Base-by-base conservation (phyloP, 2,329 filamentous ascomycete species). In the Aspergillus quadricinctus region DNA sequence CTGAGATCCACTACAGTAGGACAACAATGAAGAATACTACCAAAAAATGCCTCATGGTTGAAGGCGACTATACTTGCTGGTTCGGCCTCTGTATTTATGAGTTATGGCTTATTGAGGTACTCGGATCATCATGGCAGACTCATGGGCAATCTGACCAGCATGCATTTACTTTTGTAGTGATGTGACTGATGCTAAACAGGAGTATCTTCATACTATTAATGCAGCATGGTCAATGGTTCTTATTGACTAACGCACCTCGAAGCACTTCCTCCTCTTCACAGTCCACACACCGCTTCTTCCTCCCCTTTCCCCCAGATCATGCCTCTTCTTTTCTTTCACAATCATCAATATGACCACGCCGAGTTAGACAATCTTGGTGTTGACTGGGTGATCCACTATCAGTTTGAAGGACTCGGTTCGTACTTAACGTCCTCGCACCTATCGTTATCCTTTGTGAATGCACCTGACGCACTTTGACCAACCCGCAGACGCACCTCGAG, bases 321-420 rank as follows among this genome's bases (percentile, higher is more conserved):
- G 69, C 64, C 62, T 61, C 63, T 69, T 57, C 59, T 68, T 49
- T 59, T 65, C 8, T 62, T 63, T 21, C 56, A 62, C 51, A 54
- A 52, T 50, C 59, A 59, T 19, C 37, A 4, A 27, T 14, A 55
- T n/a, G 59, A 63, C 9, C 54, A 59, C 19, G 56, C 62, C 19
- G 66, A 72, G 37, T 69, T 78, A 61, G 78, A 78, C 51, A 88
- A 87, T 66, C 80, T 87, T 66, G 82, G 89, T 53, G 90, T 96
- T 58, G 92, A 97, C 78, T 97, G 91, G 80, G 91, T 96, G 56
- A 83, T 97, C 60, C 84, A 86, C 68, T 96, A 90, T 75, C 81
- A 87, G 56, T 87, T 93, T 68, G 82, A 86, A 27, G 79, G 84
- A 48, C 82, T 85, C 55, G 84, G 89, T 89, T 78, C 52, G 75